These are phyloP conservation scores for Saitozyma podzolica DNA, from an alignment of 768 basidiomycete genomes.

Conservation along the genomic window DNA sequence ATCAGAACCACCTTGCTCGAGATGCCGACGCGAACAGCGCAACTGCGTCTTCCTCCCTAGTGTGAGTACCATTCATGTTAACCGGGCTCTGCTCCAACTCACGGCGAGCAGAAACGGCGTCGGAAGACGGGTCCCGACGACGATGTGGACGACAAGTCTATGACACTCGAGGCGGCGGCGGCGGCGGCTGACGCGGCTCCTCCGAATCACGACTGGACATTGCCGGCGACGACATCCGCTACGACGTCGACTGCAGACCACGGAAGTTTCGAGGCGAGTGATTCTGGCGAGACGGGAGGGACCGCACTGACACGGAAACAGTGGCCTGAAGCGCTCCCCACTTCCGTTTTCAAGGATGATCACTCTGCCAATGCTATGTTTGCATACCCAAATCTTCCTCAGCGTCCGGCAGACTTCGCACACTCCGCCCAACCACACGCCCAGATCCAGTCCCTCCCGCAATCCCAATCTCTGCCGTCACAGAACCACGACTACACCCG, in stretches of 20 bases:
- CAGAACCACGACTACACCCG: not conserved
- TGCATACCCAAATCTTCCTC: slow-evolving; percentile 11
- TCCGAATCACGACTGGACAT: slow-evolving; percentile 5
- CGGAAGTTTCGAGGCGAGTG: slow-evolving; percentile 6
- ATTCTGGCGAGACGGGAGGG: too few species aligned
- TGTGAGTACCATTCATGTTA: slow-evolving; percentile 19
- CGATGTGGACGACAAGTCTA: slow-evolving; percentile 7
- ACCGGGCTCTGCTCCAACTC: not conserved
- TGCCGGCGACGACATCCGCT: not conserved
- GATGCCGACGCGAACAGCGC: slow-evolving; percentile 45
- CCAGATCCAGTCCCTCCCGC: too few species aligned
- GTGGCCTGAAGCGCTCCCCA: slow-evolving; percentile 7
- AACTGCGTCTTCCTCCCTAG: slow-evolving; percentile 46
- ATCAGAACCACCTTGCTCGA: slow-evolving; percentile 42
- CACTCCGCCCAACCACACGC: not conserved
- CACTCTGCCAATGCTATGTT: slow-evolving; percentile 1
- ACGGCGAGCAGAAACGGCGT: slow-evolving; percentile 28
- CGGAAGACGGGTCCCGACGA: slow-evolving; percentile 16
- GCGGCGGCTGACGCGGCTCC: not conserved
- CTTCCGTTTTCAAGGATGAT: slow-evolving; percentile 3
- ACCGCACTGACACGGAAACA: slow-evolving; percentile 7
- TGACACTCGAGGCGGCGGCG: not conserved
- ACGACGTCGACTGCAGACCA: not conserved
- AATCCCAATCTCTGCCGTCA: too few species aligned
- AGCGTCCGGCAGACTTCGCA: not conserved